A percentile compares a stretch with the other conserved stretches of the same genome.
These are phyloP conservation scores for Zychaea mexicana DNA, from an alignment of 371 early-diverging fungal genomes.

Conservation along the genomic window DNA sequence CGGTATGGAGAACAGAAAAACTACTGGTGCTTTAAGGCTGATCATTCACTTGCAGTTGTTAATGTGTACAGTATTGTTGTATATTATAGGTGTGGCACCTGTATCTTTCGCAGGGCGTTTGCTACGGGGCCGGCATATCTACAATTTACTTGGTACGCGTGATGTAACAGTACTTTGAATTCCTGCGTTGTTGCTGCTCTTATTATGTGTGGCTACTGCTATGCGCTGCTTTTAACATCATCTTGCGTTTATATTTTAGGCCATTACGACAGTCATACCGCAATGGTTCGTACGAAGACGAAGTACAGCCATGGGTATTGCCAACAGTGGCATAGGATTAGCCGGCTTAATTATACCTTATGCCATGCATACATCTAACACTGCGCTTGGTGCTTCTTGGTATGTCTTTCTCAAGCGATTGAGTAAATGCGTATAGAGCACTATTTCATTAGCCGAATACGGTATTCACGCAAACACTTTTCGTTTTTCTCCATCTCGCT, in stretches of 20 bases:
- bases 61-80: no score
- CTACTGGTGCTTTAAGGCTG: background rate
- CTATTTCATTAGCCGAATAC: slow-evolving; percentile 75
- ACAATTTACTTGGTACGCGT: background rate
- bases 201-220: no score
- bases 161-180: background rate
- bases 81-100: slow-evolving; percentile 53
- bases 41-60: no score
- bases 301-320: slow-evolving; percentile 69
- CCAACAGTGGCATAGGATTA: slow-evolving; percentile 14
- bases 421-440: slow-evolving; percentile 17
- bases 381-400: background rate
- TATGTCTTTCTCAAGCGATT: background rate
- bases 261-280: slow-evolving; percentile 26
- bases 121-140: slow-evolving; percentile 5
- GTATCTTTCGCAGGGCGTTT: slow-evolving; percentile 58
- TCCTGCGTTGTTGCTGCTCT: slow-evolving; percentile 18
- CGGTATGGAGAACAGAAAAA: background rate
- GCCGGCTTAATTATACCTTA: background rate
- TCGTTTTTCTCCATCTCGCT: slow-evolving; percentile 55
- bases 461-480: slow-evolving; percentile 63
- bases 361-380: background rate
- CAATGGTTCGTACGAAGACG: slow-evolving; percentile 70
- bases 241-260: slow-evolving; percentile 21
- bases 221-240: no score